These are phyloP conservation scores for Calonectria honghensis DNA, from an alignment of 2,329 filamentous ascomycete species.

Conservation along the genomic window DNA sequence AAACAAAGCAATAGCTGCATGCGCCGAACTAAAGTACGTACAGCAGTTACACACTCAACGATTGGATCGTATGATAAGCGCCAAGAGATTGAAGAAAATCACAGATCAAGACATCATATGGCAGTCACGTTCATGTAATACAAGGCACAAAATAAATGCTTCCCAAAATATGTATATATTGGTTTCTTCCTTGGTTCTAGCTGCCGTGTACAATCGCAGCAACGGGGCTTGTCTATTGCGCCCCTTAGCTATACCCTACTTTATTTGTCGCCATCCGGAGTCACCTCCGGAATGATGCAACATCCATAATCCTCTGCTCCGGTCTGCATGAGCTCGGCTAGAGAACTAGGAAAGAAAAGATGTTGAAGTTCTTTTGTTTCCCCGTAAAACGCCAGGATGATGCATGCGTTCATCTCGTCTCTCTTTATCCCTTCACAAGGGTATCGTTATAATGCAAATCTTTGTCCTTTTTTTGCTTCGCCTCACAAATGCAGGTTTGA, in stretches of 20 bases:
- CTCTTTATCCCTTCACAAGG: constrained; percentile 59
- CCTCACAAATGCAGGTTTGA: constrained; percentile 63
- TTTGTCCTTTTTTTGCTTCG: constrained; percentile 58
- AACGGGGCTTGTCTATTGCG: constrained; percentile 47
- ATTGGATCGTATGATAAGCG: background rate
- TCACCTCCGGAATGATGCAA: constrained; percentile 46
- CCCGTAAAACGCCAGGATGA: constrained; percentile 64
- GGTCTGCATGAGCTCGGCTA: constrained; percentile 63
- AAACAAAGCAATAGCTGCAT: too few relatives aligned
- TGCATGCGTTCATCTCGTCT: constrained; percentile 54
- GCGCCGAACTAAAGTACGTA: too few relatives aligned
- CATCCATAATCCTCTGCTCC: constrained; percentile 51
- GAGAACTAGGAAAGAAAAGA: constrained; percentile 67
- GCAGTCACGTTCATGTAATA: constrained; percentile 10
- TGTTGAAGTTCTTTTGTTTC: constrained; percentile 70
- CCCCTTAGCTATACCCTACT: constrained; percentile 40
- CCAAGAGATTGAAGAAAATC: background rate
- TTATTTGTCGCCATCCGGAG: constrained; percentile 41
- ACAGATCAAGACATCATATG: constrained; percentile 28
- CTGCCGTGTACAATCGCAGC: constrained; percentile 51
- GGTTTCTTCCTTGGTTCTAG: constrained; percentile 54
- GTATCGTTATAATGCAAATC: constrained; percentile 66
- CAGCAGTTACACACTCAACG: too few relatives aligned
- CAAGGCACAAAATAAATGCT: background rate
- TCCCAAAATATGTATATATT: constrained; percentile 39